Conservation (phyloP, 352 stramenopile species). For the Phytophthora uliginosa region DNA sequence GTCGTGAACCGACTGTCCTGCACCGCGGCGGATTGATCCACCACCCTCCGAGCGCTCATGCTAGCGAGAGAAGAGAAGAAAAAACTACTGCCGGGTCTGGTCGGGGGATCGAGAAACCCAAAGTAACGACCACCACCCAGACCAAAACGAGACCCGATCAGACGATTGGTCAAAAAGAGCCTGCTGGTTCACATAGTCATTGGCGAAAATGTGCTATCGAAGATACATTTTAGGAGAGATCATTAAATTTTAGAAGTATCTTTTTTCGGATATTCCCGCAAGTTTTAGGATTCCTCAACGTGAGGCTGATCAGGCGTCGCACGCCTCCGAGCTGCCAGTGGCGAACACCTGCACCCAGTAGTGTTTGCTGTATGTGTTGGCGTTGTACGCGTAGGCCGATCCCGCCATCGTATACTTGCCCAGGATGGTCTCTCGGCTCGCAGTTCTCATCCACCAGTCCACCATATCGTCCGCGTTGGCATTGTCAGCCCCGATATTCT, state of each 20-base stretch:
- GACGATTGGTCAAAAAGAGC: background rate
- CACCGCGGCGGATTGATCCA: conserved; percentile 12
- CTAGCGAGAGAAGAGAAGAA: background rate
- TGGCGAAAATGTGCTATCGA: background rate
- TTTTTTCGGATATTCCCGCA: background rate
- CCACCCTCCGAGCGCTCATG: conserved; percentile 6
- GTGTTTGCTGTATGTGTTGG: conserved; percentile 37
- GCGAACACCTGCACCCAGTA: conserved; percentile 71
- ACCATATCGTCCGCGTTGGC: conserved; percentile 34
- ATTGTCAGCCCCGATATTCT: conserved; percentile 43
- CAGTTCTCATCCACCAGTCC: conserved; percentile 43
- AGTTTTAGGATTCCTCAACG: background rate
- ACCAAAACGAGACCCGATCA: conserved; percentile 2
- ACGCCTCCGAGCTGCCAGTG: conserved; percentile 35
- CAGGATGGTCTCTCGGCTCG: conserved; percentile 28
- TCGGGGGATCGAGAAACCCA: background rate
- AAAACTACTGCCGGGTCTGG: background rate
- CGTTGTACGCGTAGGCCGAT: conserved; percentile 43
- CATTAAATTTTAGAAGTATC: too few species aligned
- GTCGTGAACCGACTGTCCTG: conserved; percentile 19
- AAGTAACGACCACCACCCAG: conserved; percentile 1
- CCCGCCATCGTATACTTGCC: conserved; percentile 48
- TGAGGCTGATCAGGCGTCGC: conserved; percentile 1
- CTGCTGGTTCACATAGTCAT: background rate
- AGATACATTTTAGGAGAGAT: too few species aligned